Evolutionary conservation across 2,329 filamentous ascomycete species (phyloP).

Genomic region (Scorias spongiosa): DNA sequence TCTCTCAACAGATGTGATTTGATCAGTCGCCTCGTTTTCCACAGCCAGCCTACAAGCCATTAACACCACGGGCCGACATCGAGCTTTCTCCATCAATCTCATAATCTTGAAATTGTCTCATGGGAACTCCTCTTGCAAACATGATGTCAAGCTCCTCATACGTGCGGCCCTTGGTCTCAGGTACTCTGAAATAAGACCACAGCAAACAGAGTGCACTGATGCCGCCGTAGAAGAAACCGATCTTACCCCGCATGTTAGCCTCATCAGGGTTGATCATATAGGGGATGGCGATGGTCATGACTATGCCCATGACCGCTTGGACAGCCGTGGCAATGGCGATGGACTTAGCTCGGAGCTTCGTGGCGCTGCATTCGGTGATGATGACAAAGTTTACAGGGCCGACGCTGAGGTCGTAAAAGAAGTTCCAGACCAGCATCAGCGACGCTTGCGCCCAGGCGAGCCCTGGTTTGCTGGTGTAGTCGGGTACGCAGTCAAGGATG

Average conservation of each 20-base stretch:
- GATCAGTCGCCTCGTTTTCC: too few species aligned
- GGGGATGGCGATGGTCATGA: slow-evolving; percentile 26
- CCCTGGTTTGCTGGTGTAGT: slow-evolving; percentile 6
- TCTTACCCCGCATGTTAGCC: slow-evolving; percentile 24
- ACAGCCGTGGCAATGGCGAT: slow-evolving; percentile 24
- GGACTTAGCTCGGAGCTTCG: slow-evolving; percentile 23
- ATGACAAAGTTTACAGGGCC: slow-evolving; percentile 26
- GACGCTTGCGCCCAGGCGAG: slow-evolving; percentile 21
- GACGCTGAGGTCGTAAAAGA: slow-evolving; percentile 23
- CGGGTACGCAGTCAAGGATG: slow-evolving; percentile 24
- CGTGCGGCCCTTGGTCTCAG: slow-evolving; percentile 26
- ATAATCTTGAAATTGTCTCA: slow-evolving; percentile 20
- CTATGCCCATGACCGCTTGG: slow-evolving; percentile 25
- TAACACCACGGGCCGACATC: too few species aligned
- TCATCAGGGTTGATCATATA: slow-evolving; percentile 29
- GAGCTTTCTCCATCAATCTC: slow-evolving; percentile 8
- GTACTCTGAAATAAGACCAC: slow-evolving; percentile 24
- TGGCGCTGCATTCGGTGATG: slow-evolving; percentile 23
- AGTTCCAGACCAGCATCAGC: slow-evolving; percentile 22
- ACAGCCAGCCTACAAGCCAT: too few species aligned
- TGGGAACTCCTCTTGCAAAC: slow-evolving; percentile 23
- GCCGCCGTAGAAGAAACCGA: slow-evolving; percentile 28
- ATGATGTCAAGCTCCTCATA: slow-evolving; percentile 29
- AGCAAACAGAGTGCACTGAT: slow-evolving; percentile 19
- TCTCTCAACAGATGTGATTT: too few species aligned